phyloP scores from a whole-genome alignment of 768 basidiomycete species.

The Leccinum fibrillosum region DNA sequence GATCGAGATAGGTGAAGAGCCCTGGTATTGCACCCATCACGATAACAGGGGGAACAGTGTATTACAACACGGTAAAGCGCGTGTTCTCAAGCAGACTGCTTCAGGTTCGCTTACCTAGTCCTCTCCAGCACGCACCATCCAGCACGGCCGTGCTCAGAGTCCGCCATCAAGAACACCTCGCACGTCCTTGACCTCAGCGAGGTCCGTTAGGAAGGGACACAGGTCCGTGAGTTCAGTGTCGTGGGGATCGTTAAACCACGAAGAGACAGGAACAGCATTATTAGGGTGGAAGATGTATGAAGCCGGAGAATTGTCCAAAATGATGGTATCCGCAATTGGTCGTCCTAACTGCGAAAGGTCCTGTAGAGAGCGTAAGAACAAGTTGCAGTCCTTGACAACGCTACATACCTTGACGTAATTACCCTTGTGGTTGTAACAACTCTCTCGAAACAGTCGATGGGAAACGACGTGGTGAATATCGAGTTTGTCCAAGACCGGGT shows the following conservation, averaged over 20 bases:
- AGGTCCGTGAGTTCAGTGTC: conserved; percentile 97
- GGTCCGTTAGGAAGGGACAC: conserved; percentile 89
- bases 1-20: conserved; percentile 16
- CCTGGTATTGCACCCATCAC: conserved; percentile 31
- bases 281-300: conserved; percentile 99
- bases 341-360: conserved; percentile 97
- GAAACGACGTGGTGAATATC: conserved; percentile 90
- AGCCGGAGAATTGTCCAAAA: conserved; percentile 98
- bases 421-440: conserved; percentile 98
- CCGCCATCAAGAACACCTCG: conserved; percentile 88
- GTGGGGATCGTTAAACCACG: conserved; percentile 99
- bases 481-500: conserved; percentile 96
- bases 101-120: conserved; percentile 12
- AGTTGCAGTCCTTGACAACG: background rate
- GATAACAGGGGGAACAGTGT: conserved; percentile 26
- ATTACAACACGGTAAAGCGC: conserved; percentile 28
- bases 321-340: conserved; percentile 90
- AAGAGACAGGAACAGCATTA: conserved; percentile 98
- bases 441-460: conserved; percentile 94
- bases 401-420: conserved; percentile 93
- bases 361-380: conserved; percentile 39
- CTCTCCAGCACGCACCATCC: conserved; percentile 20
- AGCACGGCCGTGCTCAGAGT: conserved; percentile 42
- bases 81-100: conserved; percentile 21
- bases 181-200: conserved; percentile 82